These are phyloP conservation scores for Sclerotinia trifoliorum DNA, from an alignment of 2,329 filamentous ascomycete species.

Conservation along the genomic window DNA sequence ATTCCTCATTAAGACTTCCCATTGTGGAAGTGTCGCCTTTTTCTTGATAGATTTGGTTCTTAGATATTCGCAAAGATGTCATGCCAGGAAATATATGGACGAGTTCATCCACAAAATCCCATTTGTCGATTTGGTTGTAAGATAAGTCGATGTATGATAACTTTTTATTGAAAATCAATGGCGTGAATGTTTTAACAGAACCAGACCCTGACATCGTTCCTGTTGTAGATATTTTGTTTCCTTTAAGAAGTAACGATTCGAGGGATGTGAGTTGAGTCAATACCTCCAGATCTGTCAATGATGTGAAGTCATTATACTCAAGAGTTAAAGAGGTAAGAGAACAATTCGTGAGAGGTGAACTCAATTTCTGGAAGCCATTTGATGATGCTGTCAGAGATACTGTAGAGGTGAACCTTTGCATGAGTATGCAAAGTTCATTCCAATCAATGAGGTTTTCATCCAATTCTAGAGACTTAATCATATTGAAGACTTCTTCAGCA, in stretches of 20 bases:
- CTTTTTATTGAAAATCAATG: slow-evolving; percentile 29
- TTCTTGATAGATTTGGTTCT: slow-evolving; percentile 74
- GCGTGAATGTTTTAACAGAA: background rate
- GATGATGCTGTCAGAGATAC: slow-evolving; percentile 52
- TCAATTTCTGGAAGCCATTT: slow-evolving; percentile 58
- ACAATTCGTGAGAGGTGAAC: slow-evolving; percentile 39
- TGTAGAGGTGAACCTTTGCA: slow-evolving; percentile 54
- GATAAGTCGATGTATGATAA: slow-evolving; percentile 66
- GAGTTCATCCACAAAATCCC: slow-evolving; percentile 73
- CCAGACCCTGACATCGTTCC: slow-evolving; percentile 3
- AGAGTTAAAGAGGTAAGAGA: slow-evolving; percentile 62
- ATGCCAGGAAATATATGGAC: slow-evolving; percentile 69
- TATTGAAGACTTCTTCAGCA: slow-evolving; percentile 47
- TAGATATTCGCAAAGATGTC: slow-evolving; percentile 71
- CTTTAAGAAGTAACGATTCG: slow-evolving; percentile 68
- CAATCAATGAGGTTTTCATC: slow-evolving; percentile 67
- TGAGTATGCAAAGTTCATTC: slow-evolving; percentile 59
- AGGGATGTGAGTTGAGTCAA: slow-evolving; percentile 54
- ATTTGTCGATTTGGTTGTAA: slow-evolving; percentile 66
- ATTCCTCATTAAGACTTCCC: slow-evolving; percentile 70
- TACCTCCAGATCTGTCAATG: slow-evolving; percentile 55
- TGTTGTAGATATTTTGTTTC: slow-evolving; percentile 71
- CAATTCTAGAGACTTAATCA: slow-evolving; percentile 60
- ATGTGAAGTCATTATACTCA: slow-evolving; percentile 68
- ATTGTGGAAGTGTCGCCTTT: slow-evolving; percentile 43